Evolutionary conservation across 805 yeast species (phyloP), one percentile per base, ranked within the genome.

Genomic region (Metschnikowia kofuensis): DNA sequence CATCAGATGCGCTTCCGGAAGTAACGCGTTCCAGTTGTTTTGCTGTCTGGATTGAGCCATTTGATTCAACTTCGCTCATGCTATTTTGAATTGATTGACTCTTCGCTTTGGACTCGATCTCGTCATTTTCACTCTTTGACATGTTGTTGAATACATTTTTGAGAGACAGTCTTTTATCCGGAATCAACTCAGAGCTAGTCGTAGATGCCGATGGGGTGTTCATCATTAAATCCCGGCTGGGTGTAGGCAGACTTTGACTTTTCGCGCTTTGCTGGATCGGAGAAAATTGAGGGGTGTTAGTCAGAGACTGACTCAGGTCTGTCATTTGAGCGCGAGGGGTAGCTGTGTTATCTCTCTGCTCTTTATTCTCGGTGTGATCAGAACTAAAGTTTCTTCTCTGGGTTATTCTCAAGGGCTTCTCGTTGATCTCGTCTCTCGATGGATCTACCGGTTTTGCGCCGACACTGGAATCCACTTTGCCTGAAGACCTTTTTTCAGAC

Each of bases 331-430:
- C 21, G 32, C 38, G 32, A 12, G 47, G 35, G 7, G 44, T 32
- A 4, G 10, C 16, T n/a, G 40, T 16, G 11, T 40, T 35, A 42
- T 14, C 38, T 9, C 12, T 4, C 15, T 34, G 16, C 31, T 38
- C 39, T 8, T 27, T 31, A 6, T 13, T 14, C 8, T 34, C 37
- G 11, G 15, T 10, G 42, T 38, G 43, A 28, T 43, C 42, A 6
- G 15, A 14, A 4, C n/a, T 7, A 16, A 16, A 39, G 27, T 30
- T 43, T 27, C 37, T 44, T 32, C 38, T 51, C 30, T 46, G 51
- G 4, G 54, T 31, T 8, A 51, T 51, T 35, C 46, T 51, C 48
- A 51, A 48, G 28, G 54, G 54, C 42, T 48, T 51, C 14, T 47
- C 54, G 21, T 35, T 40, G 16, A 42, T 38, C 15, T 34, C 39